Evolutionary conservation across 352 stramenopile species (phyloP).

Genomic region (Pythium utonaiense): DNA sequence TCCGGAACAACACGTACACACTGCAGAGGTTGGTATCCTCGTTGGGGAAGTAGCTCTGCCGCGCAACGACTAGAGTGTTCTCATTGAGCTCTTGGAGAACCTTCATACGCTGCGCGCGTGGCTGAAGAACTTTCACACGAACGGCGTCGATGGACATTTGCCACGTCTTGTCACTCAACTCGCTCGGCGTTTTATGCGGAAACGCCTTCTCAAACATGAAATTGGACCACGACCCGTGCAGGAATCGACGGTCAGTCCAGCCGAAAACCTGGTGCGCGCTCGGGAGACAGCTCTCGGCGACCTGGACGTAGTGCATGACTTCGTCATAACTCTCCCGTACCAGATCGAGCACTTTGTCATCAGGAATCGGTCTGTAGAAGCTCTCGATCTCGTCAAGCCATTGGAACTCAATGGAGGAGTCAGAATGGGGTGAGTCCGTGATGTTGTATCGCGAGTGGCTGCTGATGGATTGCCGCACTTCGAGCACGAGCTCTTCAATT

Average conservation of each 20-base stretch:
- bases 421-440: neutral
- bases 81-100: slow-evolving; percentile 26
- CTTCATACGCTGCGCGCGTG: slow-evolving; percentile 29
- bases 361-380: neutral
- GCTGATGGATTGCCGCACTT: neutral
- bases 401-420: neutral
- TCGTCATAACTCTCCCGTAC: slow-evolving; percentile 8
- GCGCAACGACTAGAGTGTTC: slow-evolving; percentile 11
- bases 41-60: slow-evolving; percentile 16
- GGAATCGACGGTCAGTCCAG: slow-evolving; percentile 31
- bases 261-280: slow-evolving; percentile 28
- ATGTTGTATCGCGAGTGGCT: neutral
- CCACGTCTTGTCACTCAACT: slow-evolving; percentile 31
- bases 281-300: slow-evolving; percentile 7
- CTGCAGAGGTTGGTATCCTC: slow-evolving; percentile 13
- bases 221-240: slow-evolving; percentile 34
- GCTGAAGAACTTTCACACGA: slow-evolving; percentile 25
- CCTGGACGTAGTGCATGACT: slow-evolving; percentile 11
- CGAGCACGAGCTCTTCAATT: neutral
- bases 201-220: slow-evolving; percentile 45
- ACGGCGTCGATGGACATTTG: slow-evolving; percentile 26
- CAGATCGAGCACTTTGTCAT: neutral
- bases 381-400: slow-evolving; percentile 6
- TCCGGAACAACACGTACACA: slow-evolving; percentile 15
- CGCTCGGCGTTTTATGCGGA: slow-evolving; percentile 14